phyloP scores from a whole-genome alignment of 1,139 yeast genomes.

The Saccharomyces hybrid region DNA sequence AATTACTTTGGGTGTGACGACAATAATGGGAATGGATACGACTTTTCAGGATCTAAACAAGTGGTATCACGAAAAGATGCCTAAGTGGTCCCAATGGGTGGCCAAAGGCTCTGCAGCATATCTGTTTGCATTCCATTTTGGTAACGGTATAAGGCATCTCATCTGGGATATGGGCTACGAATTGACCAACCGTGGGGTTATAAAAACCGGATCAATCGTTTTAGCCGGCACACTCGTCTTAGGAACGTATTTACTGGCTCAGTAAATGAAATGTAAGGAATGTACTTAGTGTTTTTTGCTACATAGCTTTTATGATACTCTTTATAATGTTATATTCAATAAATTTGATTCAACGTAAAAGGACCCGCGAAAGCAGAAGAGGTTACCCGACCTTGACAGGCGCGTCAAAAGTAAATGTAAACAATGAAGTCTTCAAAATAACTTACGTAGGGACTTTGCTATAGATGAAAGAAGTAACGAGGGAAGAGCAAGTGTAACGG shows the following conservation, averaged over 20 bases:
- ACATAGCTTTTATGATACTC: neutral
- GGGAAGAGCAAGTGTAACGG: neutral
- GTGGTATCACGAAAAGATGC: slow-evolving; percentile 45
- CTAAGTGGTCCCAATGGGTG: slow-evolving; percentile 51
- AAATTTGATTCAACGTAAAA: no score
- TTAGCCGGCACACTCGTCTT: slow-evolving; percentile 57
- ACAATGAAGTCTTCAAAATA: neutral
- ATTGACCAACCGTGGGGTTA: slow-evolving; percentile 71
- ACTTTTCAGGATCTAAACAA: slow-evolving; percentile 55
- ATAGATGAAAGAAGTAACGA: neutral
- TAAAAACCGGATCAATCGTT: slow-evolving; percentile 79
- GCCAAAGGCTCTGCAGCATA: slow-evolving; percentile 64
- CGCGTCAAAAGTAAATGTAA: neutral
- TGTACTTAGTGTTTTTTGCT: no score
- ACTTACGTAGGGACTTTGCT: neutral
- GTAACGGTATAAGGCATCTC: slow-evolving; percentile 87
- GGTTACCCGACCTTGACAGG: neutral
- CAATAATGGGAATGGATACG: slow-evolving; percentile 54
- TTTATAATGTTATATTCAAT: neutral
- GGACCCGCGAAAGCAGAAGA: neutral
- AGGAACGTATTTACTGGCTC: slow-evolving; percentile 42
- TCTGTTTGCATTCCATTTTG: slow-evolving; percentile 81
- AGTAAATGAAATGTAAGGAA: neutral
- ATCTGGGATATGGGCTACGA: slow-evolving; percentile 82
- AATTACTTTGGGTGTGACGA: slow-evolving; percentile 63